Evolutionary conservation across 108 stramenopile species (phyloP), one percentile per base, ranked within the genome.

Genomic region (Phaeodactylum tricornutum): DNA sequence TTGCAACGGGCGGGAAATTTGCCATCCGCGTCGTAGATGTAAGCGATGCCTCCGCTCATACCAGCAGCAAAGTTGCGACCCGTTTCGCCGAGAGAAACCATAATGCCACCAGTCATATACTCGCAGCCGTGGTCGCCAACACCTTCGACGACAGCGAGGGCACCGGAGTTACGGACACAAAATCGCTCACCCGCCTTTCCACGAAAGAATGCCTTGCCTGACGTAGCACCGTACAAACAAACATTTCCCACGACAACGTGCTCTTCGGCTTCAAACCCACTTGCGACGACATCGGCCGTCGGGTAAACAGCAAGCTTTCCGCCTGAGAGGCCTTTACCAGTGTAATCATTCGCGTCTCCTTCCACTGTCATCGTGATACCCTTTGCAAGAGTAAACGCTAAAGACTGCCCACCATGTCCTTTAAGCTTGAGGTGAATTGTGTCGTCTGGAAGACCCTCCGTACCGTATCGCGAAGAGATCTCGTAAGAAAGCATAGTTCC

Each of bases 21-120:
- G 28, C 73, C 72, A 16, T 94, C 67, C 9, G 93, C 95, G 57
- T 98, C 96, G 58, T 94, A 96, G 28, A 97, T 66, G 72, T 94
- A 98, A 1, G 94, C 95, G 56, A 93, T 73, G 24, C 97, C 97
- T 22, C 96, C 96, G 72, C 86, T 92, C 96, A 98, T 98, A 50
- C 97, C 97, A 22, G 97, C 97, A 55, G 89, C 95, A 64, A 96
- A 95, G 81, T 98, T 98, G 44, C 96, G 81, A 37, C 97, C 97
- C 14, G 94, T 95, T 26, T 78, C 71, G 33, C 95, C 97, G 34
- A 97, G 75, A 40, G 87, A 81, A 16, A 96, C 91, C 43, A 96
- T 75, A 32, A 75, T 52, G 45, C 96, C 96, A 36, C 95, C 96
- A 22, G 97, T 98, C 97, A 98, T 98, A 82, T 98, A 98, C 74